Conservation (phyloP, 805 yeast genomes). For the Monosporozyma aquatica region DNA sequence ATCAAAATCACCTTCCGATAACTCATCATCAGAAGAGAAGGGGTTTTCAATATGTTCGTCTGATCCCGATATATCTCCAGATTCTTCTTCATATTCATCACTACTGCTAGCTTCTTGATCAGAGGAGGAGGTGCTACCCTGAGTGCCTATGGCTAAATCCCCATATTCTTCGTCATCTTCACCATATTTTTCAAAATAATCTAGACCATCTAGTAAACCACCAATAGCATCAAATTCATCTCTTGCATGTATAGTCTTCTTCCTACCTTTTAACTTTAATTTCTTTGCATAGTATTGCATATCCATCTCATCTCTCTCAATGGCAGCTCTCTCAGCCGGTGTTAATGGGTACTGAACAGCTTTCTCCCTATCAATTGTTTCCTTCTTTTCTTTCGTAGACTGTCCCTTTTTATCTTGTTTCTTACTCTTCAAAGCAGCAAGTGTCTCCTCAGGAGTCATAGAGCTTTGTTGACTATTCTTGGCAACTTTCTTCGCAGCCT, state of each 20-base stretch:
- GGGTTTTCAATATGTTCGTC: conserved; percentile 27
- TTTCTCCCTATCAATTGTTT: conserved; percentile 8
- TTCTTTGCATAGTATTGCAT: conserved; percentile 76
- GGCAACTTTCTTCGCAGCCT: conserved; percentile 8
- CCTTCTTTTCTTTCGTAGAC: conserved; percentile 6
- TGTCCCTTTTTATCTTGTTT: conserved; percentile 21
- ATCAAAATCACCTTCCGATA: conserved; percentile 37
- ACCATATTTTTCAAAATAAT: conserved; percentile 33
- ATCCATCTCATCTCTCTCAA: conserved; percentile 63
- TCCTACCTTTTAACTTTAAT: conserved; percentile 56
- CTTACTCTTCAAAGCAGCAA: conserved; percentile 28
- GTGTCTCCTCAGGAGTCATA: conserved; percentile 31
- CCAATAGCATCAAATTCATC: conserved; percentile 72
- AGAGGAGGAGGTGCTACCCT: conserved; percentile 15
- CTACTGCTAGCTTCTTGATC: conserved; percentile 30
- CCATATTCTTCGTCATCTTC: conserved; percentile 26
- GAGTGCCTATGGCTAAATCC: conserved; percentile 23
- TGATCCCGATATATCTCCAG: conserved; percentile 13
- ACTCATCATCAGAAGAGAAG: conserved; percentile 35
- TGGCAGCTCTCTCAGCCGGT: conserved; percentile 40
- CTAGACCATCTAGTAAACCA: conserved; percentile 67
- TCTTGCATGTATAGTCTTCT: conserved; percentile 36
- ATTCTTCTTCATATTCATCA: conserved; percentile 35
- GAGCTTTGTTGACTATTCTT: conserved; percentile 16
- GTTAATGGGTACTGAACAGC: conserved; percentile 23